Evolutionary conservation across 768 basidiomycete genomes (phyloP), one percentile per base, ranked within the genome.

Genomic region (Phlebiopsis gigantea): DNA sequence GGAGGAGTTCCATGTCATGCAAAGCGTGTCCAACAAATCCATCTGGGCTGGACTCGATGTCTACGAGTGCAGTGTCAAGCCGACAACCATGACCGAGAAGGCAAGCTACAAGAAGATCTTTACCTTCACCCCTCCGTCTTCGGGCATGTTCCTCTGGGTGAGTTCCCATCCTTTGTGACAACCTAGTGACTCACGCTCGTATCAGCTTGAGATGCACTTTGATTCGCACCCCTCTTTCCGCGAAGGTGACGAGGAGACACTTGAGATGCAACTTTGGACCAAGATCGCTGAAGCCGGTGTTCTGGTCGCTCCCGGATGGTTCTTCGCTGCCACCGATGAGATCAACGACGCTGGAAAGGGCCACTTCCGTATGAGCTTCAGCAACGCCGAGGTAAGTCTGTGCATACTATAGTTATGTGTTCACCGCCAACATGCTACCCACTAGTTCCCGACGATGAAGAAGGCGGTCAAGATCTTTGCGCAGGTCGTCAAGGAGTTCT

Each of bases 131-230:
- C 86, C 89, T 12, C 90, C 90, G 0, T 79, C 79, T 1, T 78
- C 86, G n/a, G 91, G 91, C 7, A 94, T 93, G 91, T 93, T 90
- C 69, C 60, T 85, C 29, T 88, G 85, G 85, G 83, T 83, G 65
- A 52, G 77, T 67, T 2, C n/a, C n/a, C 42, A 10, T 15, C 28
- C 46, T n/a, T 21, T 26, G 25, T 55, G 12, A 39, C 30, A 47
- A 46, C 26, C 21, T 53, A 22, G 5, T n/a, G 2, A 14, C 26
- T 29, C 25, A 53, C 41, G 28, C 30, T 46, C 39, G 12, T 50
- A 47, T 15, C 58, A 88, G 85, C 63, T 92, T 41, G 77, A 77
- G 62, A 65, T 92, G 25, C 78, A 90, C 70, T 75, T 91, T 41
- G 76, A 80, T 69, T 75, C 52, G 80, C 84, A 64, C 80, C 83